Base-by-base conservation (phyloP, 202 grass and related monocot species). In the Panicum virgatum region DNA sequence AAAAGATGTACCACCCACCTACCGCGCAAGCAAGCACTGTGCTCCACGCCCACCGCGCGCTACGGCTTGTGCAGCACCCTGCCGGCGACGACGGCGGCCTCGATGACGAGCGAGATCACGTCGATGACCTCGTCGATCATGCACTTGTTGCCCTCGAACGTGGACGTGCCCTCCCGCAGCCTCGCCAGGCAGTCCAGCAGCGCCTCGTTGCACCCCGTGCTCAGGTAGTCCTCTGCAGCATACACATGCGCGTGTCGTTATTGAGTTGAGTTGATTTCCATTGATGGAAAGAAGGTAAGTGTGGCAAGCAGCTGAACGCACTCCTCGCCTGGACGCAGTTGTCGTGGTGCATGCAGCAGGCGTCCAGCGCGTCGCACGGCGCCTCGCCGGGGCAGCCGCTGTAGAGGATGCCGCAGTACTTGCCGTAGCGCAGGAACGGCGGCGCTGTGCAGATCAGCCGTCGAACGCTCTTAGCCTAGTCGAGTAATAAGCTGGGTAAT, bases 301-400 rank as follows among this genome's bases (percentile, higher is more conserved):
- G 8, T 40, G 8, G 39, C 39, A 40, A 40, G 20, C 1, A 30
- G 29, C 3, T 16, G 1, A 47, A 32, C 71, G 37, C 83, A 97
- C 94, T 78, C 72, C 92, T 92, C 14, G 54, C 73, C 82, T 92
- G 84, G 79, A 99, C 91, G 77, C 96, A 99, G 80, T 72, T 51
- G 81, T 99, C 96, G 77, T 99, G 96, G 83, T 78, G 70, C 96
- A 99, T 99, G 92, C 96, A 99, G 82, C 96, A 99, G 82, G 92
- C 91, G 84, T 96, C 96, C 9, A 99, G 93, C 12, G 87, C 83
- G 79, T 99, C 96, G 79, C 96, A 99, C 7, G 96, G 96, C 50
- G 46, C 83, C 93, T 99, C 90, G 30, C 93, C 96, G 54, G 96
- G 96, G 85, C 96, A 99, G 22, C 96, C 96, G 82, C 91, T 99